Evolutionary conservation across 2,329 filamentous ascomycete genomes (phyloP).

Genomic region (Fusarium avenaceum): DNA sequence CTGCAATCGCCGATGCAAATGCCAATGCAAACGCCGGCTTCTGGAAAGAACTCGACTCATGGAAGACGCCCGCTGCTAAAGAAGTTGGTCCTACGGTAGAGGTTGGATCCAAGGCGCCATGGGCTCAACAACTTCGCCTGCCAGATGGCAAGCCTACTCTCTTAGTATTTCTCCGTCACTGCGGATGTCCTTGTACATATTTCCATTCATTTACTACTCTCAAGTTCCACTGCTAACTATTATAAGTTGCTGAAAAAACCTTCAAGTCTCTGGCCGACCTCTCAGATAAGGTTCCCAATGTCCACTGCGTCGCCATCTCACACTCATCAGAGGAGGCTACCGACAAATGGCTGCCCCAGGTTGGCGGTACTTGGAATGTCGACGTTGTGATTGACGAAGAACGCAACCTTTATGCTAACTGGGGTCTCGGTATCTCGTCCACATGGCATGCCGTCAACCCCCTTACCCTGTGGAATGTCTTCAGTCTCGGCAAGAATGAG

Average conservation of each 20-base stretch:
- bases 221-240: background rate
- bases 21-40: constrained; percentile 40
- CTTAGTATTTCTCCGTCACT: constrained; percentile 78
- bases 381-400: constrained; percentile 71
- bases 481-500: constrained; percentile 70
- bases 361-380: constrained; percentile 70
- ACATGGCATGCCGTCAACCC: constrained; percentile 75
- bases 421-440: constrained; percentile 73
- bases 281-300: constrained; percentile 62
- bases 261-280: constrained; percentile 68
- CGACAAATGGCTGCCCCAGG: constrained; percentile 68
- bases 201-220: background rate
- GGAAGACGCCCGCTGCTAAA: constrained; percentile 58
- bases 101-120: constrained; percentile 69
- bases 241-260: constrained; percentile 75
- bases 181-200: constrained; percentile 76
- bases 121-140: constrained; percentile 65
- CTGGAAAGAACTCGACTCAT: constrained; percentile 58
- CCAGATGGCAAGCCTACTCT: constrained; percentile 69
- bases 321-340: constrained; percentile 69
- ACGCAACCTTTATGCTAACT: constrained; percentile 72
- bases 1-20: background rate
- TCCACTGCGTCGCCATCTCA: constrained; percentile 73
- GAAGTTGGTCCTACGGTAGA: constrained; percentile 63
- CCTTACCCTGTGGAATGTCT: constrained; percentile 67